Conservation (phyloP, 2,329 filamentous ascomycete genomes). For the Magnaporthales sp. region DNA sequence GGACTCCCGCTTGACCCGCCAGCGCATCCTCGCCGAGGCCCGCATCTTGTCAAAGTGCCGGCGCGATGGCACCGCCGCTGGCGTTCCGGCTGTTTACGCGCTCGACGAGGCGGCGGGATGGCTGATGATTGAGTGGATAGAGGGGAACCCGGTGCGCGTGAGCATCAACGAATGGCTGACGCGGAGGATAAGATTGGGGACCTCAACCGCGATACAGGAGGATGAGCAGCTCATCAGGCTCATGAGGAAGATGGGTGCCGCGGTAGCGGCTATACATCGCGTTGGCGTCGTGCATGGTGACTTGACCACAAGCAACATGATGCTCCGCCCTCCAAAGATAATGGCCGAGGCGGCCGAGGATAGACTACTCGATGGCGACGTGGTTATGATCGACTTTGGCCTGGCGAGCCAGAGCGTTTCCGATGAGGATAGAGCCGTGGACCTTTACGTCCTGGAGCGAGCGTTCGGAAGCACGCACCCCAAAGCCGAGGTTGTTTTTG, state of each 20-base stretch:
- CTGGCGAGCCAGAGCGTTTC: conserved; percentile 71
- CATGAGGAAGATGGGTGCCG: conserved; percentile 61
- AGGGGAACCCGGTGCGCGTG: conserved; percentile 60
- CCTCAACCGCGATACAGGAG: conserved; percentile 17
- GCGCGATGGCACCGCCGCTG: conserved; percentile 47
- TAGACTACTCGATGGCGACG: conserved; percentile 52
- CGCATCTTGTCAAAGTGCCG: conserved; percentile 73
- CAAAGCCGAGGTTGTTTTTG: conserved; percentile 67
- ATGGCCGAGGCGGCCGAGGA: conserved; percentile 11
- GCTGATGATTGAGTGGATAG: conserved; percentile 80
- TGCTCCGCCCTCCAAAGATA: conserved; percentile 50
- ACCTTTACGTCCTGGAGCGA: conserved; percentile 89
- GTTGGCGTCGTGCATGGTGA: conserved; percentile 91
- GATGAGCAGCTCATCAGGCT: conserved; percentile 42
- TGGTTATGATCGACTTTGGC: conserved; percentile 92
- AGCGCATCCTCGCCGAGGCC: conserved; percentile 82
- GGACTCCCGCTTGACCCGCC: conserved; percentile 77
- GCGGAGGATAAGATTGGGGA: conserved; percentile 29
- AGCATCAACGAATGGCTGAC: conserved; percentile 62
- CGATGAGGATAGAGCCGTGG: conserved; percentile 91
- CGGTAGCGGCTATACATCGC: conserved; percentile 69
- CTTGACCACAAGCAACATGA: conserved; percentile 94
- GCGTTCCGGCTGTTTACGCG: conserved; percentile 73
- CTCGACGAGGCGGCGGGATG: conserved; percentile 57
- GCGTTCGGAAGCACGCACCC: conserved; percentile 95